Evolutionary conservation across 192 early-diverging fungal species (phyloP).

Genomic region (Rhizoclosmatium globosum): DNA sequence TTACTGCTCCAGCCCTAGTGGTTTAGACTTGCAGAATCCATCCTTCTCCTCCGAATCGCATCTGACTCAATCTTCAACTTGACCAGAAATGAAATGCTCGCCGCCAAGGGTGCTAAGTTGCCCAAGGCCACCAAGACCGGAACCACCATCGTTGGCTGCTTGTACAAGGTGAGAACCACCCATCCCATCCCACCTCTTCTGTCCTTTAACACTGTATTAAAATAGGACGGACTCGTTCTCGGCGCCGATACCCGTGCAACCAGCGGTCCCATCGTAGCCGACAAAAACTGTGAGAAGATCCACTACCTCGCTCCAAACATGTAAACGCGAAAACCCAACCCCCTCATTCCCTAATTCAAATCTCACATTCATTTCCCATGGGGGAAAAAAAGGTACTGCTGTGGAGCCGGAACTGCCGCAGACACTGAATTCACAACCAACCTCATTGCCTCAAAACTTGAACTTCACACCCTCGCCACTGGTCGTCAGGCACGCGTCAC

Average conservation of each 20-base stretch:
- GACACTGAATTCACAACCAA: conserved; percentile 96
- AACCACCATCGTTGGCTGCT: conserved; percentile 94
- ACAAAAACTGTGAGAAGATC: conserved; percentile 99
- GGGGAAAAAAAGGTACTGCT: conserved; percentile 71
- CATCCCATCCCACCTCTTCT: neutral
- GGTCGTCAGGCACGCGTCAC: conserved; percentile 87
- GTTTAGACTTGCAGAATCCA: too few species aligned
- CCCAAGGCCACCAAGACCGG: conserved; percentile 94
- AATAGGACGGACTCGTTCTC: conserved; percentile 87
- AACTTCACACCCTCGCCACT: conserved; percentile 90
- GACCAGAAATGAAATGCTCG: conserved; percentile 77
- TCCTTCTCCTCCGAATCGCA: neutral
- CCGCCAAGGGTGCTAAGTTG: conserved; percentile 76
- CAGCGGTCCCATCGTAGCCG: conserved; percentile 91
- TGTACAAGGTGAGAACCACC: conserved; percentile 76
- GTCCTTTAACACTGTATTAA: neutral
- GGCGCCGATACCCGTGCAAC: conserved; percentile 99
- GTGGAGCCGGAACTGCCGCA: conserved; percentile 98
- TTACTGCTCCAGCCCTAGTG: too few species aligned
- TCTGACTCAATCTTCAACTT: neutral
- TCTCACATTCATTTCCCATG: conserved; percentile 4
- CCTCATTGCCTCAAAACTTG: conserved; percentile 92
- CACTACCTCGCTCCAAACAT: conserved; percentile 98
- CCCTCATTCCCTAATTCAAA: conserved; percentile 29
- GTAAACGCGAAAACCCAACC: conserved; percentile 14